A percentile compares a stretch with the other conserved stretches of the same genome.
Evolutionary conservation across 257 asterid genomes (phyloP).

Genomic region (Perilla frutescens): DNA sequence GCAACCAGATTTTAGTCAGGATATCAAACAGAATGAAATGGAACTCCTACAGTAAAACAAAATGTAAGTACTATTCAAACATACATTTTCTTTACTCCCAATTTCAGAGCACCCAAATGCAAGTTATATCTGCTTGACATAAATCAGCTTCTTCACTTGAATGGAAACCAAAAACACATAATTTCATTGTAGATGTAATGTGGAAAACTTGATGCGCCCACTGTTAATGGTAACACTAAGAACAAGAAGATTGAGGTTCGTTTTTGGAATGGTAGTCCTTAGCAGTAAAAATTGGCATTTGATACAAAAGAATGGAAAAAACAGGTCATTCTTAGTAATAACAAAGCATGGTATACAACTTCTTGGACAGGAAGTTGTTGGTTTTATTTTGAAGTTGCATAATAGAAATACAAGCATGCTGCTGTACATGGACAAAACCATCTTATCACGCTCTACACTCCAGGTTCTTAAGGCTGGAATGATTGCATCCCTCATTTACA

Average conservation of each 20-base stretch:
- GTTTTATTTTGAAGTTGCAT: neutral
- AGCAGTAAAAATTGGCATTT: neutral
- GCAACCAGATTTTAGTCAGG: neutral
- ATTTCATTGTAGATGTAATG: neutral
- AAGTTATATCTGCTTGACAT: constrained; percentile 13
- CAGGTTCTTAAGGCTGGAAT: neutral
- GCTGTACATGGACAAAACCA: neutral
- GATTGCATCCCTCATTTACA: neutral
- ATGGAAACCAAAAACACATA: neutral
- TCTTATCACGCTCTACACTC: neutral
- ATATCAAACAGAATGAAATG: constrained; percentile 3
- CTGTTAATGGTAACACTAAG: neutral
- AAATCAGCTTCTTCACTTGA: constrained; percentile 2
- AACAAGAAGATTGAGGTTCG: neutral
- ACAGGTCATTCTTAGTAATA: constrained; percentile 1
- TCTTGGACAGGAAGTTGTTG: neutral
- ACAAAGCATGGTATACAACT: neutral
- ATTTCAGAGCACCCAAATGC: neutral
- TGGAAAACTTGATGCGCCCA: neutral
- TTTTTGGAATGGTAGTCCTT: neutral
- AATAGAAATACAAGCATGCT: neutral
- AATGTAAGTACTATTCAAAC: neutral
- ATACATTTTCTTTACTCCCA: neutral
- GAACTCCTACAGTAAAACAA: neutral
- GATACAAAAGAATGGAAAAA: constrained; percentile 5